Percentiles rank a stretch among this genome's conserved stretches.
Evolutionary conservation across 805 yeast species (phyloP).

Genomic region (Suhomyces sp.): DNA sequence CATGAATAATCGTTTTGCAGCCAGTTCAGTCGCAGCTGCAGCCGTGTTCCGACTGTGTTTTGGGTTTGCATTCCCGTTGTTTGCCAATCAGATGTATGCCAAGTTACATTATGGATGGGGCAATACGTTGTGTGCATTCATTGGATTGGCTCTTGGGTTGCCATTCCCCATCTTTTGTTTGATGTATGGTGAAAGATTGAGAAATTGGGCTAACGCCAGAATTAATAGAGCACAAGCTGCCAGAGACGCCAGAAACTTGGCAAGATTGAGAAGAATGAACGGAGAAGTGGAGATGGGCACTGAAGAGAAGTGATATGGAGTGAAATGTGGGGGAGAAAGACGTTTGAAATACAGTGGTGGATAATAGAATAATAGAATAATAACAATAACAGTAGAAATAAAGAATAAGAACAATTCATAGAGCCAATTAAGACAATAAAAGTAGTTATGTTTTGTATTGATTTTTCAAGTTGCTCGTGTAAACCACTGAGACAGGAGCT

Average conservation of each 20-base stretch:
- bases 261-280: conserved; percentile 9
- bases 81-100: conserved; percentile 37
- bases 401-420: no score
- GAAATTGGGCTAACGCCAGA: conserved; percentile 33
- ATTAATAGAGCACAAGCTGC: conserved; percentile 23
- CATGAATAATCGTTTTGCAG: conserved; percentile 39
- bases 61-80: conserved; percentile 40
- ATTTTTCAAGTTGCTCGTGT: no score
- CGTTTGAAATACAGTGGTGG: no score
- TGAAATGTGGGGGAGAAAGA: no score
- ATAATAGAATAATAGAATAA: no score
- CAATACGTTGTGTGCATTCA: conserved; percentile 37
- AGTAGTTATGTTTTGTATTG: no score
- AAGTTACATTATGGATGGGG: conserved; percentile 41
- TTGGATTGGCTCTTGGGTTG: conserved; percentile 33
- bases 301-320: no score
- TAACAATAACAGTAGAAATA: no score
- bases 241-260: conserved; percentile 22
- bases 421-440: no score
- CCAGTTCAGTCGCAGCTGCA: conserved; percentile 42
- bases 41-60: conserved; percentile 40
- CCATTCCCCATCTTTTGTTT: conserved; percentile 40
- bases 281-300: no score
- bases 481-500: no score
- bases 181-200: conserved; percentile 34